A percentile compares a stretch with the other conserved stretches of the same genome.
phyloP scores from a whole-genome alignment of 768 basidiomycete species.

The Lactifluus subvellereus region DNA sequence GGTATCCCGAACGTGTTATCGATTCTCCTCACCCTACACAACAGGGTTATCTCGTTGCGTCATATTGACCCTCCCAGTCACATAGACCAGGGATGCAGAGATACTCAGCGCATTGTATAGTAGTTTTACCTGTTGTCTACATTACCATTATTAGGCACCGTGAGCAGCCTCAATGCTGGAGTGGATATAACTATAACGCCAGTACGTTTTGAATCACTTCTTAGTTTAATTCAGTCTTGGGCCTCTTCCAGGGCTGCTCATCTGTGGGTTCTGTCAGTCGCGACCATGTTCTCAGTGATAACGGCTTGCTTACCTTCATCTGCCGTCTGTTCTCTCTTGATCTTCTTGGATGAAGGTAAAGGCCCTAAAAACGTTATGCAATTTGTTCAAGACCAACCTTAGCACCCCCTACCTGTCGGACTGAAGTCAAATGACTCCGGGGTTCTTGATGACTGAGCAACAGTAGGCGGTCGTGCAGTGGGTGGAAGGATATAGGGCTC shows the following conservation, averaged over 20 bases:
- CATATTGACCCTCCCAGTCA: conserved; percentile 2
- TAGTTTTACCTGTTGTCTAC: background rate
- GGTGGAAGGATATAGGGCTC: background rate
- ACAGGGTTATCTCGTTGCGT: background rate
- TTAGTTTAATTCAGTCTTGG: conserved; percentile 8
- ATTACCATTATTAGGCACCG: background rate
- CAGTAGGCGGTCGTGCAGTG: background rate
- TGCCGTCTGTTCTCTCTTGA: background rate
- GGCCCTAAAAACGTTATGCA: background rate
- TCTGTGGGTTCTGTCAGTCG: background rate
- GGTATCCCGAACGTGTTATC: conserved; percentile 23
- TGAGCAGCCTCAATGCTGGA: background rate
- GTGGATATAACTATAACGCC: background rate
- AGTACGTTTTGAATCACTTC: background rate
- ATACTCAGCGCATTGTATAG: background rate
- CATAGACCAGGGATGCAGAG: background rate
- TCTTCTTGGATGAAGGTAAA: conserved; percentile 2
- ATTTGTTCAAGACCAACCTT: background rate
- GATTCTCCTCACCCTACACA: conserved; percentile 7
- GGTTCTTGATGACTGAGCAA: conserved; percentile 2
- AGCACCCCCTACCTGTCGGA: conserved; percentile 7
- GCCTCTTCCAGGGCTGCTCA: conserved; percentile 11
- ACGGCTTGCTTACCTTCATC: conserved; percentile 7
- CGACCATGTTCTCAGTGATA: background rate
- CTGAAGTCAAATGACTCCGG: background rate